Percentiles rank a stretch among this genome's conserved stretches.
Conservation (phyloP, 352 stramenopile genomes). For the Pythium dissotocum region DNA sequence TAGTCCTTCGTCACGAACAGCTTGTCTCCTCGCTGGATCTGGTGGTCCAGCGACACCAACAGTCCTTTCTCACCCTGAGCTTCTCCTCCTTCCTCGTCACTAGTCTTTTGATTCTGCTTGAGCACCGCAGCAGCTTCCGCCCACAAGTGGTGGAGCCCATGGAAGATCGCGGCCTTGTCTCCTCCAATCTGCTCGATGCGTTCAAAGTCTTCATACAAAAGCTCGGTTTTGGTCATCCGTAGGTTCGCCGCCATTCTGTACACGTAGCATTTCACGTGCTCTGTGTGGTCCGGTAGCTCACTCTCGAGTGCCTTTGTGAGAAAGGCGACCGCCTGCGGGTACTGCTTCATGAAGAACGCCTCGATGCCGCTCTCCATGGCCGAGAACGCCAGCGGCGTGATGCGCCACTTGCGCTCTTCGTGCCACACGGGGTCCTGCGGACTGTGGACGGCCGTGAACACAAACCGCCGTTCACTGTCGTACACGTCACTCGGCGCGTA, state of each 20-base stretch:
- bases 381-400: constrained; percentile 43
- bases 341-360: constrained; percentile 67
- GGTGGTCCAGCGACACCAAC: constrained; percentile 58
- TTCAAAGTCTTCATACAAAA: constrained; percentile 51
- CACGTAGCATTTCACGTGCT: constrained; percentile 74
- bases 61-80: constrained; percentile 21
- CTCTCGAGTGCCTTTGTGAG: constrained; percentile 40
- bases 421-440: constrained; percentile 33
- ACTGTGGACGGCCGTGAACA: constrained; percentile 40
- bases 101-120: constrained; percentile 35
- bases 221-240: constrained; percentile 52
- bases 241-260: constrained; percentile 78
- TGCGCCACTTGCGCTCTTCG: constrained; percentile 46
- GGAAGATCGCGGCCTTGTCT: constrained; percentile 76
- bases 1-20: constrained; percentile 68
- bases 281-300: constrained; percentile 54
- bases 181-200: constrained; percentile 56
- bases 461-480: constrained; percentile 54
- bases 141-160: constrained; percentile 69
- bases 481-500: constrained; percentile 54
- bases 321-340: constrained; percentile 52
- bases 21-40: constrained; percentile 55
- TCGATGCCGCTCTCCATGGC: constrained; percentile 63
- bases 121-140: constrained; percentile 57
- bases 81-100: neutral